Evolutionary conservation across 805 yeast genomes (phyloP).

Genomic region (Saccharomyces jurei): DNA sequence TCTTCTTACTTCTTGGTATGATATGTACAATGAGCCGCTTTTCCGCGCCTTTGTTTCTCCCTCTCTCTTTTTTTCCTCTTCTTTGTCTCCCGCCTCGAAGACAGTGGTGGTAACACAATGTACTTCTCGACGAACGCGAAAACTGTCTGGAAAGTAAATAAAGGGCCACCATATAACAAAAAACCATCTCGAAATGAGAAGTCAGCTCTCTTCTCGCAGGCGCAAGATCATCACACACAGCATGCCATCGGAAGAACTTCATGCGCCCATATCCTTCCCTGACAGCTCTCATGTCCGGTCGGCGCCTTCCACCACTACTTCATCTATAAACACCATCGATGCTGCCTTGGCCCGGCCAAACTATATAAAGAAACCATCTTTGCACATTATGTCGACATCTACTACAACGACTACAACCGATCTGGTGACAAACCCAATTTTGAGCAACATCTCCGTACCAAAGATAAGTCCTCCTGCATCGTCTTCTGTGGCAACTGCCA

Average conservation of each 20-base stretch:
- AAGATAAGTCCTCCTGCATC: conserved; percentile 2
- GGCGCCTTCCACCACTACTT: not conserved
- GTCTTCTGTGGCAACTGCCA: not conserved
- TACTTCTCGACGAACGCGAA: not conserved
- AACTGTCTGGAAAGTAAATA: not conserved
- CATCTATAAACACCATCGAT: not conserved
- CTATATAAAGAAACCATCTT: not conserved
- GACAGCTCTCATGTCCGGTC: not conserved
- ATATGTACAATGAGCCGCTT: not conserved
- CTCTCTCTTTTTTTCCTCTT: not conserved
- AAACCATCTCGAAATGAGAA: not conserved
- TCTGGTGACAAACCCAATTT: conserved; percentile 25
- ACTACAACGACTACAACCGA: conserved; percentile 21
- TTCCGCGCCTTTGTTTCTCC: not conserved
- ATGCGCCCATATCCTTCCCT: not conserved
- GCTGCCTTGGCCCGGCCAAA: not conserved
- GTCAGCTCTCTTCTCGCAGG: not conserved
- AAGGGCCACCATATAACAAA: not conserved
- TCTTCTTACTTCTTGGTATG: not conserved
- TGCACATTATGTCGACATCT: not conserved
- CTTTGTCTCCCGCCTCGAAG: not conserved
- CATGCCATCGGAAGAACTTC: not conserved
- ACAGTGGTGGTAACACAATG: not conserved
- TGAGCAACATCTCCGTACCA: conserved; percentile 23
- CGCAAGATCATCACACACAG: not conserved